Conservation (phyloP, 2,329 filamentous ascomycete species). For the Cercospora beticola region DNA sequence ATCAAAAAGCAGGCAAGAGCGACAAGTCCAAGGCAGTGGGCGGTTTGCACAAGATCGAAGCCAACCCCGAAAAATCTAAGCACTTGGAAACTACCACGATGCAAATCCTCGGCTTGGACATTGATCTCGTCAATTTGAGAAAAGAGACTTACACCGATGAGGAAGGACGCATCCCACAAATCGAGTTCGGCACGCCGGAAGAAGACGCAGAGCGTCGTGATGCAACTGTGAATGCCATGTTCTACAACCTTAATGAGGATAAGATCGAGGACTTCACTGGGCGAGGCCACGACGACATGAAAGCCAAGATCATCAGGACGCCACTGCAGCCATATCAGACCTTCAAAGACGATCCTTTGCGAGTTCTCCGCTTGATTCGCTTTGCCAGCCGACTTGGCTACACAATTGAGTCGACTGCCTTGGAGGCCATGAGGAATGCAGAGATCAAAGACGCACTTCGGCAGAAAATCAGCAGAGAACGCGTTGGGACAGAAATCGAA, state of each 20-base stretch:
- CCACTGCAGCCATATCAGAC: slow-evolving; percentile 86
- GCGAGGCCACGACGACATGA: slow-evolving; percentile 71
- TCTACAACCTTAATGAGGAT: slow-evolving; percentile 84
- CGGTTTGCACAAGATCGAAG: slow-evolving; percentile 81
- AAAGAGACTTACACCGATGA: slow-evolving; percentile 83
- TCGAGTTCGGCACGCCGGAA: slow-evolving; percentile 89
- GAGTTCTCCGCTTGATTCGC: slow-evolving; percentile 81
- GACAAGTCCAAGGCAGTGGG: slow-evolving; percentile 62
- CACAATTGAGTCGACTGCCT: slow-evolving; percentile 67
- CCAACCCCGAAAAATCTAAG: slow-evolving; percentile 95
- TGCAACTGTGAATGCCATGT: slow-evolving; percentile 91
- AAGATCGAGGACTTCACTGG: slow-evolving; percentile 81
- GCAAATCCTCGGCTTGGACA: slow-evolving; percentile 78
- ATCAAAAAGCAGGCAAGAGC: slow-evolving; percentile 42
- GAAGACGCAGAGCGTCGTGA: slow-evolving; percentile 89
- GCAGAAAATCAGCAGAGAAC: slow-evolving; percentile 86
- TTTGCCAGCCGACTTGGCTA: slow-evolving; percentile 87
- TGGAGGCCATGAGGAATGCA: slow-evolving; percentile 72
- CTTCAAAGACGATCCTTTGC: slow-evolving; percentile 88
- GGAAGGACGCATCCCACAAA: slow-evolving; percentile 81
- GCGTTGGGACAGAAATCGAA: slow-evolving; percentile 81
- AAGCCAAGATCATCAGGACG: slow-evolving; percentile 71
- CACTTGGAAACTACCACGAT: slow-evolving; percentile 90
- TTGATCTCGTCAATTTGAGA: slow-evolving; percentile 91
- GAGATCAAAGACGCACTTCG: slow-evolving; percentile 77